phyloP scores from a whole-genome alignment of 441 rosid genomes.

The Brassica hybrid region DNA sequence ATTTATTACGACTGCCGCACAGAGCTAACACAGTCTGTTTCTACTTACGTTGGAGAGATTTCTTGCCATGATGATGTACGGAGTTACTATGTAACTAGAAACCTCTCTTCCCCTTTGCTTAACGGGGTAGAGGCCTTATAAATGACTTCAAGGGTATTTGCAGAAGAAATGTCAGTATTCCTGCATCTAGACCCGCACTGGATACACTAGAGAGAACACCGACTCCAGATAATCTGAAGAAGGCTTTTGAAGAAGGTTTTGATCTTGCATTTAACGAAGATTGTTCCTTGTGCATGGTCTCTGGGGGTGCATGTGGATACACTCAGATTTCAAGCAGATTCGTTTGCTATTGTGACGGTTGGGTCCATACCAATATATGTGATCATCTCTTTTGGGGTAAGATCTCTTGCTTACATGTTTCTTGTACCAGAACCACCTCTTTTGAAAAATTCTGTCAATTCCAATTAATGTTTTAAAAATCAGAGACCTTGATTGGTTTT shows the following conservation, averaged over 20 bases:
- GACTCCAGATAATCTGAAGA: not conserved
- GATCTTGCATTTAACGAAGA: constrained; percentile 38
- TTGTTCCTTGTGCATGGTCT: constrained; percentile 35
- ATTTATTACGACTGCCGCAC: constrained; percentile 36
- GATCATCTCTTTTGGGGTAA: not conserved
- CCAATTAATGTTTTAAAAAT: not conserved
- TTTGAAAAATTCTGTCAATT: not conserved
- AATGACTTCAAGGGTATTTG: constrained; percentile 22
- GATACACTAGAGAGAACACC: not conserved
- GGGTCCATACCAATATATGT: constrained; percentile 5
- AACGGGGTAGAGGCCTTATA: not conserved
- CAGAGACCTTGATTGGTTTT: not conserved
- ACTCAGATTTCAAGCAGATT: constrained; percentile 26
- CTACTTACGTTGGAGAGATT: constrained; percentile 16
- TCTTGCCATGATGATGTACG: not conserved
- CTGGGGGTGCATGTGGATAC: constrained; percentile 55
- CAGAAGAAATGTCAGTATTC: constrained; percentile 33
- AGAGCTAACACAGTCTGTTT: not conserved
- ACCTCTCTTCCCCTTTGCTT: constrained; percentile 8
- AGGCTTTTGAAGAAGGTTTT: constrained; percentile 46
- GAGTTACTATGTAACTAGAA: constrained; percentile 33
- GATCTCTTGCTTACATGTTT: not conserved
- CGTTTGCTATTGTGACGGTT: constrained; percentile 47
- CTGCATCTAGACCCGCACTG: constrained; percentile 21
- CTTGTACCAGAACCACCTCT: not conserved